These are phyloP conservation scores for Tuber calosporum DNA, from an alignment of 495 filamentous ascomycete genomes.

Conservation along the genomic window DNA sequence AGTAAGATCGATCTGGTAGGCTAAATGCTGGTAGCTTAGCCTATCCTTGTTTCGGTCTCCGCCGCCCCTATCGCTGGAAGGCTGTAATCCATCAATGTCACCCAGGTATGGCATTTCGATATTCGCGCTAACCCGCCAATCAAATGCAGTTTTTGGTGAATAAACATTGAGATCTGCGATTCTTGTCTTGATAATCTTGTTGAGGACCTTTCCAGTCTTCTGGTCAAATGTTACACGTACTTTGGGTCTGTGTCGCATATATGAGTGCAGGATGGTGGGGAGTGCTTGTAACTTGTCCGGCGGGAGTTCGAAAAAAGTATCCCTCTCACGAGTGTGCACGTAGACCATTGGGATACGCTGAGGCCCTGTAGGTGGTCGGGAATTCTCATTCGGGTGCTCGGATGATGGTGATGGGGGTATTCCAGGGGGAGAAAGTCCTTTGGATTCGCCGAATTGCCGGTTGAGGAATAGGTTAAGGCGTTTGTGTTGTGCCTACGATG, in stretches of 20 bases:
- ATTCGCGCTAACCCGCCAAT: slow-evolving; percentile 83
- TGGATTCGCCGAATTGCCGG: slow-evolving; percentile 52
- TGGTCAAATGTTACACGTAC: slow-evolving; percentile 73
- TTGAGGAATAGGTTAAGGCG: slow-evolving; percentile 76
- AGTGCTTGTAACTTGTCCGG: slow-evolving; percentile 49
- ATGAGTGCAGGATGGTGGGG: slow-evolving; percentile 51
- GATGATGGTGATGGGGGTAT: slow-evolving; percentile 22
- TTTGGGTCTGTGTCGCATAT: slow-evolving; percentile 53
- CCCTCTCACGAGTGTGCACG: slow-evolving; percentile 68
- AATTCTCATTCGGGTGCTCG: slow-evolving; percentile 19
- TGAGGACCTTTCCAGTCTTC: slow-evolving; percentile 61
- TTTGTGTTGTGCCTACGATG: slow-evolving; percentile 62
- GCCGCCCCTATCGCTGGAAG: slow-evolving; percentile 35
- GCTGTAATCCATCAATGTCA: slow-evolving; percentile 51
- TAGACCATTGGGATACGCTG: slow-evolving; percentile 67
- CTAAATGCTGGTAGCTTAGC: slow-evolving; percentile 75
- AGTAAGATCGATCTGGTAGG: slow-evolving; percentile 82
- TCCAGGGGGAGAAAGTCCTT: slow-evolving; percentile 42
- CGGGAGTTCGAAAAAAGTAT: slow-evolving; percentile 74
- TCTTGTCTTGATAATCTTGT: slow-evolving; percentile 80
- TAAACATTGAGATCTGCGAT: slow-evolving; percentile 76
- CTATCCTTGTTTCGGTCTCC: slow-evolving; percentile 73
- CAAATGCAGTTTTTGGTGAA: slow-evolving; percentile 63
- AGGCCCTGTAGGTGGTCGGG: slow-evolving; percentile 43
- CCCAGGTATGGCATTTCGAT: slow-evolving; percentile 83